These are phyloP conservation scores for Mortierella claussenii DNA, from an alignment of 192 early-diverging fungal genomes.

Conservation along the genomic window DNA sequence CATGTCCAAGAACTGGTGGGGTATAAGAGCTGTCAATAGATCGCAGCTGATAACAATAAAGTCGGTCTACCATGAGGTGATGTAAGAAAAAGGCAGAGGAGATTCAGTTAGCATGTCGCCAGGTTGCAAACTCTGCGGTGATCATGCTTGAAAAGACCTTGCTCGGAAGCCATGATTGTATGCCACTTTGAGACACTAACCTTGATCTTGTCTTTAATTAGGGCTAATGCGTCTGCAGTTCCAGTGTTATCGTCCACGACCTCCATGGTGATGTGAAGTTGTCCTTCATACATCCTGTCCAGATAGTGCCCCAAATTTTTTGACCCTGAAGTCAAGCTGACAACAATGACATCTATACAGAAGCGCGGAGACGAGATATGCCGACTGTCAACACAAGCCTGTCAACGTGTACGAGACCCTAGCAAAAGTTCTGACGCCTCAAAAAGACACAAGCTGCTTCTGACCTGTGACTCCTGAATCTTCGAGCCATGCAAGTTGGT, in stretches of 20 bases:
- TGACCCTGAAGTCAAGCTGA: slow-evolving; percentile 70
- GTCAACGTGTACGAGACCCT: no score
- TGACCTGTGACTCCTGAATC: slow-evolving; percentile 73
- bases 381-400: not conserved
- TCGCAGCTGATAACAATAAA: slow-evolving; percentile 95
- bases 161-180: no score
- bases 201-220: slow-evolving; percentile 86
- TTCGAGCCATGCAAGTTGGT: slow-evolving; percentile 95
- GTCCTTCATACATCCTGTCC: slow-evolving; percentile 70
- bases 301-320: slow-evolving; percentile 77
- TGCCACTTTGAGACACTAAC: no score
- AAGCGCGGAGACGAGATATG: not conserved
- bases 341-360: slow-evolving; percentile 79
- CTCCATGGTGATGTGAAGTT: slow-evolving; percentile 70
- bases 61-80: slow-evolving; percentile 77
- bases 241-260: slow-evolving; percentile 73
- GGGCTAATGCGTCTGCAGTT: slow-evolving; percentile 87
- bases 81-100: no score
- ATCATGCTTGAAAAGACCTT: no score
- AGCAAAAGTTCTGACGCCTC: no score
- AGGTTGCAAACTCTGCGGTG: no score
- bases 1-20: slow-evolving; percentile 85
- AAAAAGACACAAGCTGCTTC: not conserved
- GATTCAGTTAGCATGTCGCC: no score
- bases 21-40: slow-evolving; percentile 84